Evolutionary conservation across 257 asterid genomes (phyloP), one percentile per base, ranked within the genome.

Genomic region (Mentha longifolia): DNA sequence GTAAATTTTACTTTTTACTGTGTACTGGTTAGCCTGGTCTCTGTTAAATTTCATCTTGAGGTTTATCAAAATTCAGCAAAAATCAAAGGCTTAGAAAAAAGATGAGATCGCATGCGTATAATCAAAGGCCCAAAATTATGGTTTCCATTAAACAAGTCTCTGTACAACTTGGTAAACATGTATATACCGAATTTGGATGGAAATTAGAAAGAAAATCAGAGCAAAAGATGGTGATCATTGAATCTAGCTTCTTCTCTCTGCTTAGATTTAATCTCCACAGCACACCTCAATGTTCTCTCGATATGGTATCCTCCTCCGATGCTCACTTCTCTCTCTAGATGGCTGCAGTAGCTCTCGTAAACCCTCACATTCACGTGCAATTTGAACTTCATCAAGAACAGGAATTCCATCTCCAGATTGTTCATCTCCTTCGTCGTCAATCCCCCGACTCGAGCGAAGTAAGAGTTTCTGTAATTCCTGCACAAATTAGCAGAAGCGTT

Each of bases 401-500:
- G 67, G 3, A 88, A 83, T 22, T 91, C 93, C 0, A 89, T 9
- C 80, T 94, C 99, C 79, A 94, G 61, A 15, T 65, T 72, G 78
- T 94, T 94, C 72, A 94, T 79, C 59, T 94, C 97, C 9, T 73
- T 51, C 13, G 86, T 83, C 7, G 77, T 75, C 66, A 94, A 61
- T 70, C 99, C 99, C 54, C 99, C 99, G 0, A 94, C 99, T 70
- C 97, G 65, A 12, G 93, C 99, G 65, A 89, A 91, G 81, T 91
- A 94, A 0, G 99, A 89, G 60, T 94, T 94, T 68, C 95, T 89
- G 61, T 94, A 88, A 42, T 94, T 94, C 97, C 99, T 94, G 92
- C 55, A 42, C 28, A 70, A 69, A 78, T 61, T 13, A 22, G 2
- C 25, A 22, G 25, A 2, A 22, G 25, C 1, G 25, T 22, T 2